Evolutionary conservation across 441 rosid species (phyloP), one percentile per base, ranked within the genome.

Genomic region (Populus trichocarpa): DNA sequence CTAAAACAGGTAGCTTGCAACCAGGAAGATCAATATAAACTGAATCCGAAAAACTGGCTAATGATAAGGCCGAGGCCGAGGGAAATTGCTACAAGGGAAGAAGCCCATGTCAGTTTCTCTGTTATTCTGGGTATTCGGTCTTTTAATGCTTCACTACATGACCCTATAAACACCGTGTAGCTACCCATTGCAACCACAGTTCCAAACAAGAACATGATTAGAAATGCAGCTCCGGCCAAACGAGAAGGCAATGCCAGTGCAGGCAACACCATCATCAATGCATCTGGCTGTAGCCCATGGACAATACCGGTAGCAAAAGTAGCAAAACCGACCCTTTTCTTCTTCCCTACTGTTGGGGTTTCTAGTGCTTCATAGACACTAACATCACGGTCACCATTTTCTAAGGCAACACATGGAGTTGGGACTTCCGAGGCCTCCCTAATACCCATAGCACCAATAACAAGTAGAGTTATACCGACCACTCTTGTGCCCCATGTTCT

Each of bases 181-280:
- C 96, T 90, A 75, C 98, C 99, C 99, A 96, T 96, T 0, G 98
- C 95, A 2, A 94, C 81, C 12, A 94, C 98, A 1, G 99, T 96
- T 11, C 98, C 99, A 40, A 94, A 74, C 78, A 96, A 83, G 86
- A 96, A 93, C 98, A 93, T 96, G 42, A 87, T 61, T 5, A 96
- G 91, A 88, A 92, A 96, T 12, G 97, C 98, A 63, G 97, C 95
- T 28, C 99, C 96, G 0, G 98, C 98, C 80, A 90, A 32, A 18
- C 96, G 92, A 73, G 99, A 96, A 30, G 98, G 98, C 76, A 96
- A 79, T 67, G 98, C 99, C 16, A 96, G 90, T 22, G 98, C 98
- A 8, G 98, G 97, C 87, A 96, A 79, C 66, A 94, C 90, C 90
- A 93, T 96, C 99, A 96, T 89, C 79, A 94, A 80, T 11, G 98